Evolutionary conservation across 345 rosid genomes (phyloP).

Genomic region (Ailanthus altissimus): DNA sequence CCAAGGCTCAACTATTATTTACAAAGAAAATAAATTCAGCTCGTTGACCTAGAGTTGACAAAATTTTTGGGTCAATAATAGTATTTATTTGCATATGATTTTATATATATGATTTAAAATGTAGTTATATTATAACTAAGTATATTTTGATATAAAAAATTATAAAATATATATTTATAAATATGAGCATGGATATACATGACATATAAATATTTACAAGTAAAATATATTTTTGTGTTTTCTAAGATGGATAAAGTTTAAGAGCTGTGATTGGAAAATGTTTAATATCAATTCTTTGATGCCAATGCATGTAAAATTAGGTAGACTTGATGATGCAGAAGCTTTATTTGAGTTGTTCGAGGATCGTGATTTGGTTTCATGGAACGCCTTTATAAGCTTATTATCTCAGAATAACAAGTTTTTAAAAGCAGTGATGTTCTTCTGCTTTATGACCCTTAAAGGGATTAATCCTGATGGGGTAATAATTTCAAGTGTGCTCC

Average conservation of each 20-base stretch:
- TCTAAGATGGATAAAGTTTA: conserved; percentile 62
- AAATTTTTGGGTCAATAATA: too few species aligned
- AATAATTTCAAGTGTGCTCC: conserved; percentile 82
- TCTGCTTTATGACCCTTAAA: conserved; percentile 53
- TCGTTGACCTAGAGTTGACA: too few species aligned
- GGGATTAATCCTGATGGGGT: conserved; percentile 76
- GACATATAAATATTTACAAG: too few species aligned
- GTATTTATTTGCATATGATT: too few species aligned
- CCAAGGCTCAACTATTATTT: too few species aligned
- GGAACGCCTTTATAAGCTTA: conserved; percentile 81
- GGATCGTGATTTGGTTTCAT: conserved; percentile 74
- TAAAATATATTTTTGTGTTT: too few species aligned
- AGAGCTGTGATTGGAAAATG: conserved; percentile 55
- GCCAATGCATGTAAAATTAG: conserved; percentile 78
- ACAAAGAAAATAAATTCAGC: too few species aligned
- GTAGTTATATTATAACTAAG: too few species aligned
- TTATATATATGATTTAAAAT: too few species aligned
- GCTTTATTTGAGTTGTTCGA: conserved; percentile 48
- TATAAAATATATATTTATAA: too few species aligned
- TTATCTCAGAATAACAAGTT: conserved; percentile 64
- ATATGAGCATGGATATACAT: too few species aligned
- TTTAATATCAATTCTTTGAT: conserved; percentile 77
- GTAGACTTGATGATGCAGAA: conserved; percentile 46
- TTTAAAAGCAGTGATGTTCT: conserved; percentile 53
- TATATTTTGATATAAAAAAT: too few species aligned